A percentile compares a stretch with the other conserved stretches of the same genome.
phyloP scores from a whole-genome alignment of 2,329 filamentous ascomycete genomes.

The Paraconiothyrium brasiliense region DNA sequence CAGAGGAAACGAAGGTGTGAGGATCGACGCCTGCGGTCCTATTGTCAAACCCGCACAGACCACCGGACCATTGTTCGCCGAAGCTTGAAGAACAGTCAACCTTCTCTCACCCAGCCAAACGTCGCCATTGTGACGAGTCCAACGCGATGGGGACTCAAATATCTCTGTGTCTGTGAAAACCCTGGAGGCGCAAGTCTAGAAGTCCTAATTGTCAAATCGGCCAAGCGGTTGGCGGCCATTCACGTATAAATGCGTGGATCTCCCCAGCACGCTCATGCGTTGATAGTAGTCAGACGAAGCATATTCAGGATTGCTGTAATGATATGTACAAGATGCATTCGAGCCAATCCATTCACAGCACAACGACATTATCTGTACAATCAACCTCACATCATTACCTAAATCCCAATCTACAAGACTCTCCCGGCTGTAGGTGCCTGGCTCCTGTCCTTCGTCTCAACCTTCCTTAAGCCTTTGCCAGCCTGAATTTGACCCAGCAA shows the following conservation, averaged over 20 bases:
- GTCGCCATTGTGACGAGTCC: not conserved
- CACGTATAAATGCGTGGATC: not conserved
- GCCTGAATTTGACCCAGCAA: slow-evolving; percentile 85
- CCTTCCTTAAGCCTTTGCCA: slow-evolving; percentile 84
- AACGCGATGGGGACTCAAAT: not conserved
- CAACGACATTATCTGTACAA: slow-evolving; percentile 24
- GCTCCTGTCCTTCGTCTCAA: slow-evolving; percentile 88
- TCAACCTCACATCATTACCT: not conserved
- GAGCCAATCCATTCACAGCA: slow-evolving; percentile 30
- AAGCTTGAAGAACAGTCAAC: not conserved
- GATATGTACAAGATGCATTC: slow-evolving; percentile 15
- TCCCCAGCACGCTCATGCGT: not conserved
- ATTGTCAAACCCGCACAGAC: slow-evolving; percentile 5
- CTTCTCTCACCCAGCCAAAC: not conserved
- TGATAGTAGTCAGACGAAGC: not conserved
- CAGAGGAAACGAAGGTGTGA: not conserved
- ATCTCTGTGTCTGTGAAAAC: not conserved
- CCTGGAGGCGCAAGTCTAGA: no score
- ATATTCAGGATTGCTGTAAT: not conserved
- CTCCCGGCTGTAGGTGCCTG: slow-evolving; percentile 75
- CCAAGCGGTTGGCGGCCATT: not conserved
- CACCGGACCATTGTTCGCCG: slow-evolving; percentile 2
- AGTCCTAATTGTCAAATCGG: not conserved
- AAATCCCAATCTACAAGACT: slow-evolving; percentile 59
- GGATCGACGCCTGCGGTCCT: not conserved